A percentile compares a stretch with the other conserved stretches of the same genome.
Conservation (phyloP, 768 basidiomycete species). For the Holtermannia corniformis region DNA sequence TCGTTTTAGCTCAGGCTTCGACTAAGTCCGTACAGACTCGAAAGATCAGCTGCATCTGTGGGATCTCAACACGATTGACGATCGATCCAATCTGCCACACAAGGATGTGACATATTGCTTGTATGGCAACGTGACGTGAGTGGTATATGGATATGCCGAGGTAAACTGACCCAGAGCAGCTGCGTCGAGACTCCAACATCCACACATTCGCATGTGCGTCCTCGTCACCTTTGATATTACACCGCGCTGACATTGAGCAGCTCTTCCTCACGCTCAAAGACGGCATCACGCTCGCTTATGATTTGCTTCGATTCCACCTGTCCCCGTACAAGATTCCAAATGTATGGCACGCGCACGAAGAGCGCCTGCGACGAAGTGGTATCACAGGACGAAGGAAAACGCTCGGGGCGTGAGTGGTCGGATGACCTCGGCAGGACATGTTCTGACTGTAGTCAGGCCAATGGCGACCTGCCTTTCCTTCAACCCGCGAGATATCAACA, state of each 20-base stretch:
- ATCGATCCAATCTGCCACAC: slow-evolving; percentile 48
- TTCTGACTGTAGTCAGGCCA: slow-evolving; percentile 39
- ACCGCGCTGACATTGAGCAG: slow-evolving; percentile 28
- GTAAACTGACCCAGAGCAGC: slow-evolving; percentile 38
- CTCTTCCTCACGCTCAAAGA: slow-evolving; percentile 49
- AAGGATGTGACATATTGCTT: slow-evolving; percentile 37
- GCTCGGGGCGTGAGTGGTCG: slow-evolving; percentile 28
- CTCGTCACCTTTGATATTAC: neutral
- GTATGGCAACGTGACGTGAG: slow-evolving; percentile 34
- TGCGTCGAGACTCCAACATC: slow-evolving; percentile 54
- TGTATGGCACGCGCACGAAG: slow-evolving; percentile 64
- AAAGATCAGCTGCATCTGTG: slow-evolving; percentile 53
- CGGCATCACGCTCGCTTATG: slow-evolving; percentile 63
- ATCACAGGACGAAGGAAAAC: slow-evolving; percentile 30
- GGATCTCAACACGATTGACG: slow-evolving; percentile 51
- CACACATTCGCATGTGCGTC: slow-evolving; percentile 62
- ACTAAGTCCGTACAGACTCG: slow-evolving; percentile 53
- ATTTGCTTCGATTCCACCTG: slow-evolving; percentile 58
- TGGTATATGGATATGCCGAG: slow-evolving; percentile 1
- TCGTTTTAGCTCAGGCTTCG: slow-evolving; percentile 37
- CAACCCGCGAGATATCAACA: slow-evolving; percentile 65
- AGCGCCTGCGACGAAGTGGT: slow-evolving; percentile 48
- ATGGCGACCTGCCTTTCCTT: slow-evolving; percentile 55
- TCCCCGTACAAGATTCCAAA: slow-evolving; percentile 64
- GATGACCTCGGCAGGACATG: neutral